Percentiles rank a stretch among this genome's conserved stretches.
These are phyloP conservation scores for Pleoardoris graminearum DNA, from an alignment of 2,329 filamentous ascomycete species.

Conservation along the genomic window DNA sequence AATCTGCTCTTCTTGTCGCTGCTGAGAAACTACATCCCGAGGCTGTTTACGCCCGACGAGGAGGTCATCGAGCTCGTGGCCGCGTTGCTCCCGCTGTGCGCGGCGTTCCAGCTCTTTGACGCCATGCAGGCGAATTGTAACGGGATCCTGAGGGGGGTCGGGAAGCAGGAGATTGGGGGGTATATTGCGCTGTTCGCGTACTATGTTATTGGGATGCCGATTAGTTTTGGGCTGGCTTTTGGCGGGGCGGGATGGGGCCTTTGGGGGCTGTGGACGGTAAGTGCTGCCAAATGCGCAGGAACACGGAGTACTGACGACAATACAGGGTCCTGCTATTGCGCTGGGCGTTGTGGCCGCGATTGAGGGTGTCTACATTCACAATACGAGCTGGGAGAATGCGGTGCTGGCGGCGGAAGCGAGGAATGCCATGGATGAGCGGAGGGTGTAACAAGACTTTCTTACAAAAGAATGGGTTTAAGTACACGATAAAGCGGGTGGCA, in stretches of 20 bases:
- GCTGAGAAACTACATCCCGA: slow-evolving; percentile 73
- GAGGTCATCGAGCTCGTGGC: slow-evolving; percentile 70
- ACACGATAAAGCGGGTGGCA: background rate
- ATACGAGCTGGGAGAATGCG: slow-evolving; percentile 60
- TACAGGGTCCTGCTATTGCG: slow-evolving; percentile 60
- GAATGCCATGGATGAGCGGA: slow-evolving; percentile 46
- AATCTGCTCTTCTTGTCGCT: slow-evolving; percentile 72
- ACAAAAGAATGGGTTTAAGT: background rate
- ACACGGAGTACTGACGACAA: slow-evolving; percentile 10
- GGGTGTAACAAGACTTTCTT: background rate
- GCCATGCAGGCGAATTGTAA: slow-evolving; percentile 77
- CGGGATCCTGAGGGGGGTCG: slow-evolving; percentile 83
- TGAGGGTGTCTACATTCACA: slow-evolving; percentile 61
- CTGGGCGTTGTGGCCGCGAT: slow-evolving; percentile 62
- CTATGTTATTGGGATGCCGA: slow-evolving; percentile 82
- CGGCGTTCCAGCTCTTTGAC: slow-evolving; percentile 89
- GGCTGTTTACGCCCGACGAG: slow-evolving; percentile 70
- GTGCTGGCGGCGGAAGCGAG: slow-evolving; percentile 63
- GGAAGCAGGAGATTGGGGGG: slow-evolving; percentile 85
- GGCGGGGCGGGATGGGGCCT: slow-evolving; percentile 76
- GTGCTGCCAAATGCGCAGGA: slow-evolving; percentile 9
- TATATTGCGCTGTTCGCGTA: slow-evolving; percentile 87
- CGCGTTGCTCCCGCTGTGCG: slow-evolving; percentile 74
- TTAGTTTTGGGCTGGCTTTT: slow-evolving; percentile 79
- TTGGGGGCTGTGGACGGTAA: slow-evolving; percentile 72